Percentiles rank a stretch among this genome's conserved stretches.
Conservation (phyloP, 2,329 filamentous ascomycete species). For the Colletotrichum melonis region DNA sequence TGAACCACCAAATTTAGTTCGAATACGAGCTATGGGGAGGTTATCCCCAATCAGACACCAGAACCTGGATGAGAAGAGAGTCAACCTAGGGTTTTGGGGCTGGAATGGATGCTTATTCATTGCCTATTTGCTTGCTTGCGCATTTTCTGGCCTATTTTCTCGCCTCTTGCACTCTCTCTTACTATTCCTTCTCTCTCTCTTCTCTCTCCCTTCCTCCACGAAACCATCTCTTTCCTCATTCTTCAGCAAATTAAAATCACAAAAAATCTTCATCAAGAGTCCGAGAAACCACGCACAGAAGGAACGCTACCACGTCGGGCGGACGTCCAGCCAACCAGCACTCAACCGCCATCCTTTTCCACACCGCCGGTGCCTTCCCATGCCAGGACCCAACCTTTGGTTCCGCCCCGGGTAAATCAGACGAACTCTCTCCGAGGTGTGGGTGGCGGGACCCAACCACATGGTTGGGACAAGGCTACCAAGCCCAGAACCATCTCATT, state of each 20-base stretch:
- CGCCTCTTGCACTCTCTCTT: neutral
- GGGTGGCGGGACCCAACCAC: constrained; percentile 18
- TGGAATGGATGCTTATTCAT: constrained; percentile 8
- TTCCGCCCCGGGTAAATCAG: constrained; percentile 11
- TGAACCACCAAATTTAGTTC: neutral
- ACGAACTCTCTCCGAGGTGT: constrained; percentile 4
- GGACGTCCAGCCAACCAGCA: constrained; percentile 3
- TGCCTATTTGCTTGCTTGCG: constrained; percentile 3
- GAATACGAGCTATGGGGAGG: constrained; percentile 9
- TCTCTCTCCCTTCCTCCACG: neutral
- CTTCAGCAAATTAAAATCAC: neutral
- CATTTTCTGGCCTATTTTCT: constrained; percentile 11
- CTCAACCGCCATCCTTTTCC: neutral
- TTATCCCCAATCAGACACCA: neutral
- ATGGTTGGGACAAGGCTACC: neutral
- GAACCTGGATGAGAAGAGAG: neutral
- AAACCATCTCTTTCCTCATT: neutral
- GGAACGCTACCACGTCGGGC: neutral
- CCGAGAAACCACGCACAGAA: neutral
- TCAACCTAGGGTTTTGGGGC: neutral
- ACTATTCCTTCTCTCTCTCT: neutral
- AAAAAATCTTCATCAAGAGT: neutral
- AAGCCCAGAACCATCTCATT: neutral
- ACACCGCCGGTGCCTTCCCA: neutral
- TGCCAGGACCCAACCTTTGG: constrained; percentile 17